These are phyloP conservation scores for Trapa incisa DNA, from an alignment of 345 rosid genomes.

Conservation along the genomic window DNA sequence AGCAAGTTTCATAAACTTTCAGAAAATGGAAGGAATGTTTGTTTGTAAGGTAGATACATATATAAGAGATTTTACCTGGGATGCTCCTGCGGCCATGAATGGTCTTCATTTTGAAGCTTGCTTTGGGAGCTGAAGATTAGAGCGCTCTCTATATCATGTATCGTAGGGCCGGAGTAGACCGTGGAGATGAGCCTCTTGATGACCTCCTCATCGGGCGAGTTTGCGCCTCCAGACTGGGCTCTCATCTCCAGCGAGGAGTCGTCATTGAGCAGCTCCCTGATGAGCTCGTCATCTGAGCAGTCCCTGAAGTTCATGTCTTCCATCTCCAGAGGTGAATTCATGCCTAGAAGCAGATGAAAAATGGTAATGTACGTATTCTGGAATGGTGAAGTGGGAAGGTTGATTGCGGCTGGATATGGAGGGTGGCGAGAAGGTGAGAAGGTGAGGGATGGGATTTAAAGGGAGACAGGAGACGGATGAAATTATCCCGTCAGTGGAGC, in stretches of 20 bases:
- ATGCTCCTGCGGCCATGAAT: not conserved
- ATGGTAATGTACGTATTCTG: not conserved
- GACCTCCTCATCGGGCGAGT: constrained; percentile 14
- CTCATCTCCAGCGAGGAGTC: constrained; percentile 29
- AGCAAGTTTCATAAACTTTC: no score
- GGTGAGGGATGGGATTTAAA: not conserved
- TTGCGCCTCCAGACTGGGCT: constrained; percentile 2
- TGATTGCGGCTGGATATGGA: not conserved
- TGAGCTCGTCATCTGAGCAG: constrained; percentile 27
- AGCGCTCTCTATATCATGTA: constrained; percentile 40
- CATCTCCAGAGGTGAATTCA: constrained; percentile 10
- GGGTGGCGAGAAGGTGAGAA: not conserved
- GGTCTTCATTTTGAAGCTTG: constrained; percentile 11
- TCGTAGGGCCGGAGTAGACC: constrained; percentile 46
- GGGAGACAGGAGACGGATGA: not conserved
- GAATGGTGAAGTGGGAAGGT: not conserved
- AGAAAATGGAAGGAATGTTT: no score
- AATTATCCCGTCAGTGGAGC: not conserved
- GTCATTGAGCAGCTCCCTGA: constrained; percentile 38
- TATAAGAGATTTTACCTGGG: not conserved
- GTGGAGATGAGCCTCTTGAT: constrained; percentile 22
- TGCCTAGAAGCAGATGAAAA: not conserved
- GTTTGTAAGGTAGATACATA: not conserved
- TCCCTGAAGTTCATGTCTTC: constrained; percentile 16
- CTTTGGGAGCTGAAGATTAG: constrained; percentile 17